Percentiles rank a stretch among this genome's conserved stretches.
Conservation (phyloP, 148 eudicot species). For the Rhododendron williamsianum region DNA sequence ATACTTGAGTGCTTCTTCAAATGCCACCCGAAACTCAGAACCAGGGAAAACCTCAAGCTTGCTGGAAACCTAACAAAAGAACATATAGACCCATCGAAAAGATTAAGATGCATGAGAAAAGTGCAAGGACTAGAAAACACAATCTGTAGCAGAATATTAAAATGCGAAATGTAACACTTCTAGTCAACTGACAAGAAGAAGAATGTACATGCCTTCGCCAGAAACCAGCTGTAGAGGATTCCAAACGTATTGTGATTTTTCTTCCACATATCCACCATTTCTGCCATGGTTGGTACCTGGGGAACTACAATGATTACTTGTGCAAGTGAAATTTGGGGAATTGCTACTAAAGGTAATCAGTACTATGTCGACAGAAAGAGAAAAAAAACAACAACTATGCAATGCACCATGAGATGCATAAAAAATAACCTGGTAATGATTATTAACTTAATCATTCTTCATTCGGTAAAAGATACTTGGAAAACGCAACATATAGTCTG, state of each 20-base stretch:
- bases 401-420: background rate
- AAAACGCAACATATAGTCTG: background rate
- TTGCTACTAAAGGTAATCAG: background rate
- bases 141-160: background rate
- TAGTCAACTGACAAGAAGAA: background rate
- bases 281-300: conserved; percentile 80
- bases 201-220: conserved; percentile 67
- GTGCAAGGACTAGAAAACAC: background rate
- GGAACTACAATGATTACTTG: conserved; percentile 11
- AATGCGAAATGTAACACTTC: background rate
- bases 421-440: background rate
- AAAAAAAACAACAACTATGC: background rate
- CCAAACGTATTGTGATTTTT: conserved; percentile 81
- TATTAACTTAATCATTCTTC: background rate
- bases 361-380: background rate
- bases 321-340: conserved; percentile 8
- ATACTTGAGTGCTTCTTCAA: conserved; percentile 87
- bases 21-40: conserved; percentile 92
- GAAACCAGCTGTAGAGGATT: conserved; percentile 95
- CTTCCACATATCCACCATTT: conserved; percentile 94
- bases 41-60: conserved; percentile 96
- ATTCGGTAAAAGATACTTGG: background rate
- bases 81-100: background rate
- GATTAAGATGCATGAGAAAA: background rate
- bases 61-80: conserved; percentile 56